These are phyloP conservation scores for Candolleomyces aberdarensis DNA, from an alignment of 768 basidiomycete genomes.

Conservation along the genomic window DNA sequence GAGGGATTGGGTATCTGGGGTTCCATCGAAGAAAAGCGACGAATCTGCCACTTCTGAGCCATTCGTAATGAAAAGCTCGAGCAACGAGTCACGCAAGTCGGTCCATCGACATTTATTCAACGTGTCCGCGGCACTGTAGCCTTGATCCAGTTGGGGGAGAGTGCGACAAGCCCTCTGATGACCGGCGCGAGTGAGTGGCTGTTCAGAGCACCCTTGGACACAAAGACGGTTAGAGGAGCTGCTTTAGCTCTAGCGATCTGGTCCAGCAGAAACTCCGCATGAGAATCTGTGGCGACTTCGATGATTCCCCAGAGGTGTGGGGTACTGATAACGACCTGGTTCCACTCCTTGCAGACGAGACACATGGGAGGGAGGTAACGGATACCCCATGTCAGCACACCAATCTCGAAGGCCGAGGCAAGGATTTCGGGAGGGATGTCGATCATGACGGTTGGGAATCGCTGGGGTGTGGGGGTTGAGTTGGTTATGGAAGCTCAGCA, in stretches of 20 bases:
- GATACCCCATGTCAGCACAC: conserved; percentile 24
- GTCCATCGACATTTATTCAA: conserved; percentile 18
- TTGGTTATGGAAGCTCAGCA: not conserved
- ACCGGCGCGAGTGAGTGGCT: not conserved
- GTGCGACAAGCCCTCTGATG: conserved; percentile 11
- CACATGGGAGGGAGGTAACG: conserved; percentile 24
- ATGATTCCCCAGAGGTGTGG: conserved; percentile 34
- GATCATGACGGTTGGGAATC: not conserved
- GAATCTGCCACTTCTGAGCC: not conserved
- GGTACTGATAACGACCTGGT: conserved; percentile 21
- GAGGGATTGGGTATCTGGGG: not conserved
- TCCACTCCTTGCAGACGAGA: conserved; percentile 24
- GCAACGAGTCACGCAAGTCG: conserved; percentile 14
- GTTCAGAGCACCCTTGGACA: not conserved
- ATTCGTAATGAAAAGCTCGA: conserved; percentile 16
- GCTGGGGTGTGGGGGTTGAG: not conserved
- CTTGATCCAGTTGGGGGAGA: conserved; percentile 26
- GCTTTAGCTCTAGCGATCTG: conserved; percentile 27
- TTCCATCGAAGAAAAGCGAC: no score
- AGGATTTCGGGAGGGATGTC: conserved; percentile 28
- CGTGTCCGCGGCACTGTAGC: conserved; percentile 17
- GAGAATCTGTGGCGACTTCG: conserved; percentile 9
- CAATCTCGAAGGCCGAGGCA: conserved; percentile 25
- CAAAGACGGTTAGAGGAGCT: conserved; percentile 22
- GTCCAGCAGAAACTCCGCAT: conserved; percentile 7